Evolutionary conservation across 352 stramenopile species (phyloP).

Genomic region (Phytophthora idaei): DNA sequence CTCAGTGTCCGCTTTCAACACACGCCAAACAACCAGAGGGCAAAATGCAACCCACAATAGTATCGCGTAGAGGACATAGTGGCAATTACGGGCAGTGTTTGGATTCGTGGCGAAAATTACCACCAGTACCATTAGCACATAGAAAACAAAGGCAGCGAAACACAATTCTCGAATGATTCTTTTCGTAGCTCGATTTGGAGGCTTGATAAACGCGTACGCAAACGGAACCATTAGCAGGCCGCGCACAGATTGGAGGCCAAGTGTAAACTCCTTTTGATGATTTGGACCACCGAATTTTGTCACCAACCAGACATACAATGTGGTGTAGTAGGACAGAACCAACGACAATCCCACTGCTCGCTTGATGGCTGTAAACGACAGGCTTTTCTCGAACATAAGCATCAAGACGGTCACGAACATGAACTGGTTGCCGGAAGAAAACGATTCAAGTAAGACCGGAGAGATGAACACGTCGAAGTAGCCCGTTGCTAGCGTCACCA

Average conservation of each 20-base stretch:
- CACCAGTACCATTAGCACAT: constrained; percentile 18
- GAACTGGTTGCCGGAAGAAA: constrained; percentile 45
- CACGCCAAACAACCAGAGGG: constrained; percentile 49
- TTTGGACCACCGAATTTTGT: constrained; percentile 12
- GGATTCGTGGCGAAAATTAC: constrained; percentile 30
- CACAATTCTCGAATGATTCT: constrained; percentile 42
- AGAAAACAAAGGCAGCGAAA: constrained; percentile 25
- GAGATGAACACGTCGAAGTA: neutral
- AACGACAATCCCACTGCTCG: constrained; percentile 33
- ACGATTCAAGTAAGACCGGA: constrained; percentile 26
- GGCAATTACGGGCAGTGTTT: constrained; percentile 13
- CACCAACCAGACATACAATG: constrained; percentile 30
- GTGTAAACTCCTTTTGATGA: constrained; percentile 16
- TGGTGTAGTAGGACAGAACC: constrained; percentile 32
- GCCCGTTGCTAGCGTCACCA: neutral
- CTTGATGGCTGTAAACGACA: constrained; percentile 42
- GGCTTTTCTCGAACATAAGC: constrained; percentile 54
- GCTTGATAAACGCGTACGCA: constrained; percentile 42
- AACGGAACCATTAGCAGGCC: constrained; percentile 29
- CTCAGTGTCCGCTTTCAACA: constrained; percentile 50
- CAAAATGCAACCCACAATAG: constrained; percentile 31
- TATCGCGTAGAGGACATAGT: constrained; percentile 21
- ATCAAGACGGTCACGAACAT: constrained; percentile 43
- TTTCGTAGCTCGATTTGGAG: constrained; percentile 37
- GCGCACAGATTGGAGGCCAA: constrained; percentile 22